Evolutionary conservation across 176 grass and related monocot species (phyloP).

Genomic region (Dactylis glomerata): DNA sequence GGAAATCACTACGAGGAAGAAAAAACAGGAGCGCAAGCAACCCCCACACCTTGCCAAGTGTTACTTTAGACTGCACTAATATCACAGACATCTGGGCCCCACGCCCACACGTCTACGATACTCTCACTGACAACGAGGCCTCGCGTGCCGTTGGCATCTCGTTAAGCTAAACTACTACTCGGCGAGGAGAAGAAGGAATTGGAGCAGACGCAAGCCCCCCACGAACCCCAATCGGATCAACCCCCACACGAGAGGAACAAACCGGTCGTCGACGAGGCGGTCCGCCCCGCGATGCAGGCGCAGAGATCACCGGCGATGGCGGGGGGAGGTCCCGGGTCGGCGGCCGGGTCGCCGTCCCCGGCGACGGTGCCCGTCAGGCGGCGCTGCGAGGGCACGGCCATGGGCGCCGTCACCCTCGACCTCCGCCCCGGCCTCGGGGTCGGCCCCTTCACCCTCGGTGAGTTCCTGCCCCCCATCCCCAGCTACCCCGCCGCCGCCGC

Average conservation of each 20-base stretch:
- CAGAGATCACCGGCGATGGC: constrained; percentile 48
- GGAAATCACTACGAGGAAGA: background rate
- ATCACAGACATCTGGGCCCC: constrained; percentile 11
- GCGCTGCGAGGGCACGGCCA: constrained; percentile 81
- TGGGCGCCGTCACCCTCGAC: constrained; percentile 93
- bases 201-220: constrained; percentile 43
- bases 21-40: constrained; percentile 1
- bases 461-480: constrained; percentile 12
- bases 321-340: constrained; percentile 9
- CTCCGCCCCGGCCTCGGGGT: constrained; percentile 85
- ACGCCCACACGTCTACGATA: fast-evolving
- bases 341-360: constrained; percentile 38
- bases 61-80: background rate
- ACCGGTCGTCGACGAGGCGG: constrained; percentile 2
- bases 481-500: background rate
- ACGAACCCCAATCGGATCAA: constrained; percentile 34
- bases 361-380: constrained; percentile 48
- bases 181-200: background rate
- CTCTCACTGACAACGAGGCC: background rate
- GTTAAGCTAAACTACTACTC: constrained; percentile 21
- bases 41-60: background rate
- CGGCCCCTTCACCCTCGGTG: constrained; percentile 88
- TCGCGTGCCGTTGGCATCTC: constrained; percentile 19
- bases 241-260: constrained; percentile 10
- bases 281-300: constrained; percentile 34